Percentiles rank a stretch among this genome's conserved stretches.
These are phyloP conservation scores for Fusarium ambrosium DNA, from an alignment of 2,329 filamentous ascomycete genomes.

Conservation along the genomic window DNA sequence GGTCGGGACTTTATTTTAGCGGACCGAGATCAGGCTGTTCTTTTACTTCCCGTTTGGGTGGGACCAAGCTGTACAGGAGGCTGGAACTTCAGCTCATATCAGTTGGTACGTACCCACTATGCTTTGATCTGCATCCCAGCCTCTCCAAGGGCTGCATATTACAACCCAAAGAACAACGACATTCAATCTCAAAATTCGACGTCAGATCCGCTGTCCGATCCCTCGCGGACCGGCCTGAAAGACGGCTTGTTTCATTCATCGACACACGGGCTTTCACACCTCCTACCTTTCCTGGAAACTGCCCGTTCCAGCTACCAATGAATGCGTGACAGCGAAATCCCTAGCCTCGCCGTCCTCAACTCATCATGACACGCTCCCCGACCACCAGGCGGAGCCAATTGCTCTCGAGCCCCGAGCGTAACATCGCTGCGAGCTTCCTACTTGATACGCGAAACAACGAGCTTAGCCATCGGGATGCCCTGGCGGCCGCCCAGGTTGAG, in stretches of 20 bases:
- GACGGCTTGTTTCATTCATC: not conserved
- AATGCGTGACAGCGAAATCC: constrained; percentile 37
- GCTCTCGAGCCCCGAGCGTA: constrained; percentile 58
- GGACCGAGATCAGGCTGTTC: constrained; percentile 28
- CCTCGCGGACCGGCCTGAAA: not conserved
- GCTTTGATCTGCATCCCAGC: constrained; percentile 40
- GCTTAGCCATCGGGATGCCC: constrained; percentile 73
- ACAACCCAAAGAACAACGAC: constrained; percentile 39
- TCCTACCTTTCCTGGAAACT: not conserved
- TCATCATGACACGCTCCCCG: constrained; percentile 60
- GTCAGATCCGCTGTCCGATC: constrained; percentile 6
- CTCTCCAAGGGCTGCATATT: constrained; percentile 41
- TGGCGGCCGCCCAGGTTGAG: constrained; percentile 74
- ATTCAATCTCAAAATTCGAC: constrained; percentile 19
- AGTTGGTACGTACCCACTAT: constrained; percentile 37
- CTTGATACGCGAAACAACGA: constrained; percentile 73
- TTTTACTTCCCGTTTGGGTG: not conserved
- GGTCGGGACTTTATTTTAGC: constrained; percentile 42
- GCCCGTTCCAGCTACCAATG: constrained; percentile 31
- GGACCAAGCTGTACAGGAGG: constrained; percentile 8
- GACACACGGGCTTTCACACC: not conserved
- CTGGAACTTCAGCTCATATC: not conserved
- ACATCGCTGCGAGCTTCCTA: constrained; percentile 72
- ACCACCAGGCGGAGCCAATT: constrained; percentile 56
- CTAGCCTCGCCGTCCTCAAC: constrained; percentile 11